These are phyloP conservation scores for Tetrapisispora iriomotensis DNA, from an alignment of 805 yeast species.

Conservation along the genomic window DNA sequence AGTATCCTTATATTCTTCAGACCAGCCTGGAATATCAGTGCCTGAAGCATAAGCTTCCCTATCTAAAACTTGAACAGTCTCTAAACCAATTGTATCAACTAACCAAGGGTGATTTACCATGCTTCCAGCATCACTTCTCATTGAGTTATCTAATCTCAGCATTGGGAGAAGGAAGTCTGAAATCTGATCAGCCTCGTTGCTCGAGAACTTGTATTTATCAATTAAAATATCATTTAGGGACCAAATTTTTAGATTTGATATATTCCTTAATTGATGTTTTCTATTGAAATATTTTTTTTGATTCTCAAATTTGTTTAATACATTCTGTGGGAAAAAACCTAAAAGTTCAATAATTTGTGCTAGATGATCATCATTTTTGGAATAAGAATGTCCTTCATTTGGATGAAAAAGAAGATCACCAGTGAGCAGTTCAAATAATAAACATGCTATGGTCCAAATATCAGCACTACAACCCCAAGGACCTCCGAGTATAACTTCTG, in stretches of 20 bases:
- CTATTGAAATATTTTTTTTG: constrained; percentile 54
- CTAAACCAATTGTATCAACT: constrained; percentile 63
- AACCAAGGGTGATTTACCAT: constrained; percentile 83
- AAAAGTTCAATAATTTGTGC: constrained; percentile 87
- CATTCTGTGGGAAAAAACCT: constrained; percentile 55
- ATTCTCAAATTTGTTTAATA: constrained; percentile 51
- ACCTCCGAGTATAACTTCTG: constrained; percentile 75
- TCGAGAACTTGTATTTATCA: constrained; percentile 73
- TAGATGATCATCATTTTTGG: constrained; percentile 90
- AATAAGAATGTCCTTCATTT: constrained; percentile 54
- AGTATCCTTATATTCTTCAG: constrained; percentile 36
- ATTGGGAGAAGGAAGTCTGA: constrained; percentile 75
- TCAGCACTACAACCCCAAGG: constrained; percentile 95
- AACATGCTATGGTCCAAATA: constrained; percentile 88
- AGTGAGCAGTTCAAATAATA: constrained; percentile 80
- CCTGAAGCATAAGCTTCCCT: constrained; percentile 74
- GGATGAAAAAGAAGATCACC: constrained; percentile 96
- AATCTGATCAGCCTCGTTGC: constrained; percentile 58
- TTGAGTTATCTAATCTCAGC: constrained; percentile 67
- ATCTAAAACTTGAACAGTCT: constrained; percentile 50
- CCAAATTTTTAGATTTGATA: constrained; percentile 81
- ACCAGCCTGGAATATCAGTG: constrained; percentile 88
- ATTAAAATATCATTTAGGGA: constrained; percentile 65
- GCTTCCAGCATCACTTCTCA: constrained; percentile 97
- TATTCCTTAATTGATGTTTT: constrained; percentile 64